A percentile compares a stretch with the other conserved stretches of the same genome.
Evolutionary conservation across 805 yeast species (phyloP).

Genomic region (Kazachstania martiniae): DNA sequence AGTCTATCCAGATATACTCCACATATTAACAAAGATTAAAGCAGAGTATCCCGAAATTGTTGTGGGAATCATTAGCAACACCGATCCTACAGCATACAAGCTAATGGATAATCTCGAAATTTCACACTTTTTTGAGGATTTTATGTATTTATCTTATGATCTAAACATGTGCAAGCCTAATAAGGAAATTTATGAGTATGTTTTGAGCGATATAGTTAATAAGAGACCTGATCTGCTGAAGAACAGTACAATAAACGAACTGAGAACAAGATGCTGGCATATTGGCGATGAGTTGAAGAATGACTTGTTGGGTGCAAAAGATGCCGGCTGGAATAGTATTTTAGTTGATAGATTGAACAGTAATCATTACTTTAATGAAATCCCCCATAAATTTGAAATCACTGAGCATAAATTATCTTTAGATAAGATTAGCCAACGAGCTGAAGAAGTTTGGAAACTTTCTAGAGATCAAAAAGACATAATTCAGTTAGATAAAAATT

Average conservation of each 20-base stretch:
- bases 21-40: slow-evolving; percentile 30
- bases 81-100: slow-evolving; percentile 43
- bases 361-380: slow-evolving; percentile 16
- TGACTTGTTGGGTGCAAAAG: slow-evolving; percentile 42
- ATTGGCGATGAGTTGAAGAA: slow-evolving; percentile 51
- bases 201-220: slow-evolving; percentile 22
- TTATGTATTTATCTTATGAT: slow-evolving; percentile 46
- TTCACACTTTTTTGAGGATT: slow-evolving; percentile 29
- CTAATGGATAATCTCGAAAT: slow-evolving; percentile 40
- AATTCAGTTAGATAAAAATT: slow-evolving; percentile 11
- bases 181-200: slow-evolving; percentile 34
- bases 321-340: slow-evolving; percentile 54
- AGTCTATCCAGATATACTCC: slow-evolving; percentile 43
- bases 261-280: slow-evolving; percentile 40
- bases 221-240: slow-evolving; percentile 12
- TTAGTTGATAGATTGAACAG: slow-evolving; percentile 37
- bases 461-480: slow-evolving; percentile 11
- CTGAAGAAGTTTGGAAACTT: slow-evolving; percentile 10
- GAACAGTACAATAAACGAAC: slow-evolving; percentile 8
- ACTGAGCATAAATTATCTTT: slow-evolving; percentile 14
- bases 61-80: slow-evolving; percentile 45
- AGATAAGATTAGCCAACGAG: slow-evolving; percentile 21
- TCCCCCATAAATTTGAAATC: slow-evolving; percentile 4
- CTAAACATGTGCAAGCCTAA: slow-evolving; percentile 45
- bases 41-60: slow-evolving; percentile 25